These are phyloP conservation scores for Mycena kentingensis DNA, from an alignment of 768 basidiomycete species.

Conservation along the genomic window DNA sequence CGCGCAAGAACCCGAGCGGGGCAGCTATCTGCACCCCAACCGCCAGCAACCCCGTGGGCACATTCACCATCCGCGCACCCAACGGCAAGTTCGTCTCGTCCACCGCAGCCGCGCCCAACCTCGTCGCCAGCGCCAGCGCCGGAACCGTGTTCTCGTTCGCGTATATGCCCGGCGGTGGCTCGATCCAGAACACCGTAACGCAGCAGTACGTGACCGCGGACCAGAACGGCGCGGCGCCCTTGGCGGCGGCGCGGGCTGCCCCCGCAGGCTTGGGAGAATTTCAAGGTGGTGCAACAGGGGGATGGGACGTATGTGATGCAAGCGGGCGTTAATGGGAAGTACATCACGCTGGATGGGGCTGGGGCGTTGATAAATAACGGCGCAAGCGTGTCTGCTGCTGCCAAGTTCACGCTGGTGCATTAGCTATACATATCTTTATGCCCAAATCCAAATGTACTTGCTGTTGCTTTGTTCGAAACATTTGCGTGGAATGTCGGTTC, in stretches of 20 bases:
- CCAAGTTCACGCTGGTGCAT: conserved; percentile 29
- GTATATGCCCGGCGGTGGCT: conserved; percentile 34
- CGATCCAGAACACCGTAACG: conserved; percentile 27
- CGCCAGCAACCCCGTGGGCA: conserved; percentile 32
- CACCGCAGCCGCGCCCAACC: conserved; percentile 24
- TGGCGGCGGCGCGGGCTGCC: conserved; percentile 30
- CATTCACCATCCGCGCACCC: conserved; percentile 30
- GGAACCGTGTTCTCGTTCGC: conserved; percentile 29
- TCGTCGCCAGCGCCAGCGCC: conserved; percentile 27
- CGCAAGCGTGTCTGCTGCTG: conserved; percentile 25
- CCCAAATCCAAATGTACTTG: not conserved
- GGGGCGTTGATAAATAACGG: conserved; percentile 34
- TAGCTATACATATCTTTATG: not conserved
- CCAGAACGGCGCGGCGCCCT: conserved; percentile 27
- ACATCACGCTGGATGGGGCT: conserved; percentile 27
- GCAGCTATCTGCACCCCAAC: conserved; percentile 29
- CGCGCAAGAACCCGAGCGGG: conserved; percentile 31
- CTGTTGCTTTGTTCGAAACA: no score
- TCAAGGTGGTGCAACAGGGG: conserved; percentile 26
- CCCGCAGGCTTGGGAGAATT: conserved; percentile 33
- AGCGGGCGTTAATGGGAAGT: conserved; percentile 34
- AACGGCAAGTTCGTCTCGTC: conserved; percentile 28
- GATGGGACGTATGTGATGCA: conserved; percentile 34
- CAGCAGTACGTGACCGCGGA: conserved; percentile 36
- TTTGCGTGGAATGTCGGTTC: no score